Evolutionary conservation across 495 filamentous ascomycete species (phyloP), one percentile per base, ranked within the genome.

Genomic region (Aspergillus asperescens): DNA sequence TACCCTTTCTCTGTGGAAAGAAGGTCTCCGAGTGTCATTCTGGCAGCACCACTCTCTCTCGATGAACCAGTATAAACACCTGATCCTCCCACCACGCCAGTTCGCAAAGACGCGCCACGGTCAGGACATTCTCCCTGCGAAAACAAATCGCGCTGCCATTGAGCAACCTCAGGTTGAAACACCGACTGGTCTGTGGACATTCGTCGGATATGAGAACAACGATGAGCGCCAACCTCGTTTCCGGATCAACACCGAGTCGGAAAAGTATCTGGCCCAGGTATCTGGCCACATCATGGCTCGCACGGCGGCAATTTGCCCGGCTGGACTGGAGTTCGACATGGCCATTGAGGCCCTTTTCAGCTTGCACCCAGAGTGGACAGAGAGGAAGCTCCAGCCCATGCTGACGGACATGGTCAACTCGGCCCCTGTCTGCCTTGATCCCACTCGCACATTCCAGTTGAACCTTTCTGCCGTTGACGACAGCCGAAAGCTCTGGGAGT

Each of bases 81-180:
- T 79, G 19, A 46, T 60, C 2, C 66, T 80, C 0, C 79, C 79
- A 7, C 70, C 77, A 0, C 80, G 79, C 39, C 71, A 77, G 52
- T 82, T 82, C 40, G 72, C 76, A 13, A 68, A 69, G 51, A 45
- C 67, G 0, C 20, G 48, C 0, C 71, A 77, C 41, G 73, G 69
- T 67, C 41, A 69, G 19, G 62, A 67, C 13, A 39, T 45, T 22
- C 27, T 5, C 16, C 13, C 50, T 23, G 23, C 38, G 12, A 45
- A 45, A 10, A 24, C 28, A 47, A 13, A 22, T 23, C 43, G 13
- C 3, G 29, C 7, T 12, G 29, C 29, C 4, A 3, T 20, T 7
- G 1, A 41, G 38, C 38, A 41, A 20, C 4, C 38, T 8, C 13
- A 20, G 7, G 38, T 6, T 35, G 20, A 13, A 8, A 28, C 16